Evolutionary conservation across 129 eudicot species (phyloP), one percentile per base, ranked within the genome.

Genomic region (Artemisia argyi): DNA sequence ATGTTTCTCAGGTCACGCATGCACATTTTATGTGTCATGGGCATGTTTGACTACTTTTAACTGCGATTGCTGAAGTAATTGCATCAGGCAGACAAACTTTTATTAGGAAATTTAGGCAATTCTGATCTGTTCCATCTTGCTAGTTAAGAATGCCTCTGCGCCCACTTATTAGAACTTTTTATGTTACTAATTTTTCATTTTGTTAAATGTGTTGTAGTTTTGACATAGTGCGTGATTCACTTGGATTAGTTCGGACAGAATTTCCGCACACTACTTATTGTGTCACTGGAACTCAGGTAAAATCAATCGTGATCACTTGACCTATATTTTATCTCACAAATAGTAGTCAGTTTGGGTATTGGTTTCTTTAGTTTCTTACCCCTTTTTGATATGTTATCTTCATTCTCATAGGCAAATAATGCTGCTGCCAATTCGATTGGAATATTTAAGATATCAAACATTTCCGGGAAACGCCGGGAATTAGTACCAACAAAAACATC

Each of bases 261-360:
- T 94, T 90, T 55, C 97, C 98, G 0, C 98, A 94, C 73, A 88
- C 98, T 5, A 72, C 88, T 14, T 95, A 84, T 71, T 86, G 89
- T 10, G 94, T 90, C 65, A 80, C 96, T 24, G 99, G 99, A 56
- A 88, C 97, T 61, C 99, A 95, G 89, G 99, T 95, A 71, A 68
- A 74, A 4, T 73, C 26, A 39, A 19, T 26, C 46, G 1, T 39
- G 44, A 12, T 52, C 57, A 52, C 4, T 56, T 56, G 44, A 39
- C 44, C 9, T 39, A 39, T 39, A 7, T 39, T 39, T 39, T 7
- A 39, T 39, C 44, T 6, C 44, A 39, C 9, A 39, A 6, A 39
- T 39, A 39, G 7, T 39, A 6, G 10, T 39, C 44, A 39, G 44
- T 39, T 39, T 1, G 2, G 15, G 17, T 11, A 69, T 52, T 69